These are phyloP conservation scores for Trematosphaeria pertusa DNA, from an alignment of 2,329 filamentous ascomycete species.

Conservation along the genomic window DNA sequence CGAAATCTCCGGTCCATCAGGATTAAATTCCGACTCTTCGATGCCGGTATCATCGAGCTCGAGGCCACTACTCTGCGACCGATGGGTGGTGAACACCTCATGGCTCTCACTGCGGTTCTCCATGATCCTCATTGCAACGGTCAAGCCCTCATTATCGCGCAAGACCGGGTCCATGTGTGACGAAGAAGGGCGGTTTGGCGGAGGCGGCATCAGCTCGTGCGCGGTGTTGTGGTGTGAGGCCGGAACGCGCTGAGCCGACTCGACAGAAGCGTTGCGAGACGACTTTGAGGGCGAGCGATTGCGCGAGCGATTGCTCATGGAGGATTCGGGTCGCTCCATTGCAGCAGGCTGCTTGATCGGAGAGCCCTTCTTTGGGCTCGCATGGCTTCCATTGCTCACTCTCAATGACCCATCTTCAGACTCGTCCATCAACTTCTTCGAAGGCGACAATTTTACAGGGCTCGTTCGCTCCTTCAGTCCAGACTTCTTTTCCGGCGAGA, in stretches of 20 bases:
- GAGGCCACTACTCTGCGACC: slow-evolving; percentile 25
- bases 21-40: slow-evolving; percentile 39
- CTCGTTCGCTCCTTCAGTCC: slow-evolving; percentile 37
- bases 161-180: slow-evolving; percentile 32
- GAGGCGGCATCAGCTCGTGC: slow-evolving; percentile 21
- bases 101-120: slow-evolving; percentile 33
- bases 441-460: slow-evolving; percentile 38
- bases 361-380: slow-evolving; percentile 35
- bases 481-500: slow-evolving; percentile 38
- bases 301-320: slow-evolving; percentile 32
- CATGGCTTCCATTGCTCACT: slow-evolving; percentile 8
- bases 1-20: slow-evolving; percentile 36
- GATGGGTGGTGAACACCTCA: slow-evolving; percentile 30
- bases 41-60: slow-evolving; percentile 31
- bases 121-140: slow-evolving; percentile 44
- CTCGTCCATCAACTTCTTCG: slow-evolving; percentile 37
- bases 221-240: slow-evolving; percentile 15
- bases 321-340: slow-evolving; percentile 33
- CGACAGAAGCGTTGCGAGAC: slow-evolving; percentile 30
- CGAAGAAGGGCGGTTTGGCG: slow-evolving; percentile 28
- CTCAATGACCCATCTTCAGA: slow-evolving; percentile 26
- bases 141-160: slow-evolving; percentile 49
- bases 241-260: slow-evolving; percentile 20
- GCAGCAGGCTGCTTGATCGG: slow-evolving; percentile 30
- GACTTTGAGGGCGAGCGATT: slow-evolving; percentile 39